These are phyloP conservation scores for Diaporthe ilicicola DNA, from an alignment of 2,329 filamentous ascomycete genomes.

Conservation along the genomic window DNA sequence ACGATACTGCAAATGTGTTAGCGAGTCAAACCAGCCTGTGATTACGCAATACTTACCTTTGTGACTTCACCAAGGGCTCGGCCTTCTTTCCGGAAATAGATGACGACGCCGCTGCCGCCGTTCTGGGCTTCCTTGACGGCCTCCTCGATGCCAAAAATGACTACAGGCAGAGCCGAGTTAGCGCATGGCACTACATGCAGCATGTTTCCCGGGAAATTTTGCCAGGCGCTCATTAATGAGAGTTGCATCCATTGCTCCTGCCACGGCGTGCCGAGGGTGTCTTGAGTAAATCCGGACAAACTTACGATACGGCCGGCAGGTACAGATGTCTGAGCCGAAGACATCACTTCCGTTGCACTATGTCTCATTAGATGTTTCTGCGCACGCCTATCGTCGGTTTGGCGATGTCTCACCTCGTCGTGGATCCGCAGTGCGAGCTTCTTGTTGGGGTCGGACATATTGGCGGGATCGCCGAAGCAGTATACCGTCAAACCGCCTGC, in stretches of 20 bases:
- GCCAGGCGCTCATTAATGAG: not conserved
- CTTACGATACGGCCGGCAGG: conserved; percentile 82
- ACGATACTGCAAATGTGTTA: conserved; percentile 55
- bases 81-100: conserved; percentile 98
- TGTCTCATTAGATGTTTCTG: not conserved
- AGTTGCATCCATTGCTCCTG: not conserved
- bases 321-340: conserved; percentile 98
- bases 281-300: not conserved
- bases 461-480: conserved; percentile 93
- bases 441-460: conserved; percentile 87
- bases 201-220: not conserved
- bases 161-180: conserved; percentile 1
- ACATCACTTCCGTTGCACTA: conserved; percentile 96
- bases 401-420: conserved; percentile 59
- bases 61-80: conserved; percentile 94
- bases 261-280: not conserved
- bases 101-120: conserved; percentile 92
- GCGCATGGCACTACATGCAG: not conserved
- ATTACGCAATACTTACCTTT: conserved; percentile 68
- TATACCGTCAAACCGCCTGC: conserved; percentile 89
- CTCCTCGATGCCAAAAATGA: conserved; percentile 97
- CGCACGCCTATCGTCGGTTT: not conserved
- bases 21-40: conserved; percentile 33
- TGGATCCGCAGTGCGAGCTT: conserved; percentile 85
- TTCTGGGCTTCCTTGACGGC: conserved; percentile 97